phyloP scores from a whole-genome alignment of 2,329 filamentous ascomycete species.

The Colletotrichum sidae region DNA sequence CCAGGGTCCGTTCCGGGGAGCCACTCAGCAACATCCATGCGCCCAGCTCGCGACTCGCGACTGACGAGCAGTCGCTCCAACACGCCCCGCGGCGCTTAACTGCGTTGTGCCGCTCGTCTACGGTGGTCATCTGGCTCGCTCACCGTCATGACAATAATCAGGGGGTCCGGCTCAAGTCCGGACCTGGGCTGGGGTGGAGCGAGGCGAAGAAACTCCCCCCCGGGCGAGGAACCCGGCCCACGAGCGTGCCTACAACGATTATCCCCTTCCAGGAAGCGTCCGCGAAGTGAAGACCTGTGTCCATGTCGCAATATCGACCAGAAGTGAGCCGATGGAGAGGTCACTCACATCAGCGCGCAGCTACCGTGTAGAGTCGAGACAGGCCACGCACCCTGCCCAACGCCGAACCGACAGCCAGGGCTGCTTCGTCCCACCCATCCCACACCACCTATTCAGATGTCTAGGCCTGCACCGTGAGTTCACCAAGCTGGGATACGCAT shows the following conservation, averaged over 20 bases:
- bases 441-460: neutral
- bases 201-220: too few species aligned
- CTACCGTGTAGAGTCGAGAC: too few species aligned
- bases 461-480: neutral
- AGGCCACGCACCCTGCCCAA: too few species aligned
- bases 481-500: slow-evolving; percentile 10
- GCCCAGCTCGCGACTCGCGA: neutral
- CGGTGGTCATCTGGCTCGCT: too few species aligned
- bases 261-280: too few species aligned
- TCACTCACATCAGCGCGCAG: too few species aligned
- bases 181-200: neutral
- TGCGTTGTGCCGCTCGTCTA: slow-evolving; percentile 2
- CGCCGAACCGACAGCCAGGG: neutral
- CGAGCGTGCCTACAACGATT: neutral
- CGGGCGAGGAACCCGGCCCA: neutral
- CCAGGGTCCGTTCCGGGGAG: neutral
- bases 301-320: neutral
- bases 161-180: slow-evolving; percentile 5
- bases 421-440: slow-evolving; percentile 10
- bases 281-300: neutral
- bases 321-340: neutral
- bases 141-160: too few species aligned
- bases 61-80: neutral
- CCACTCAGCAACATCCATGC: neutral
- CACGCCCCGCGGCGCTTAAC: neutral